Evolutionary conservation across 129 eudicot species (phyloP), one percentile per base, ranked within the genome.

Genomic region (Scalesia atractyloides): DNA sequence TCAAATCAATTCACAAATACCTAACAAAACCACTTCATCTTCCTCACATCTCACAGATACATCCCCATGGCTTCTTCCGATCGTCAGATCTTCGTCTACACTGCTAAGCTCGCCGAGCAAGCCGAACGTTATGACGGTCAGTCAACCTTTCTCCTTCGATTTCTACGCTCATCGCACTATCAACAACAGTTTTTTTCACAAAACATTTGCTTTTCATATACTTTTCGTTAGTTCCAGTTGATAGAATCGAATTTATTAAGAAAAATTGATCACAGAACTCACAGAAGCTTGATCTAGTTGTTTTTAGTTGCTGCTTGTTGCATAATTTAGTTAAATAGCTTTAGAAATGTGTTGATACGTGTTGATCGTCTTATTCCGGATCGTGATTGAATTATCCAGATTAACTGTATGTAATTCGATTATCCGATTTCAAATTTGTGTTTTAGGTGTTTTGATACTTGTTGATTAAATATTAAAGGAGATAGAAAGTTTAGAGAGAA

Each of bases 51-150:
- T 73, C 60, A 68, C 50, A 68, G 73, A 68, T 69, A 69, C 61
- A 76, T 46, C 59, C 19, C 30, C 52, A 69, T 69, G 75, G 81
- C 81, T 36, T 43, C 80, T 66, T 66, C 80, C 57, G 75, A 76
- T 56, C 81, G 81, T 48, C 75, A 76, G 34, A 56, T 59, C 58
- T 76, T 69, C 11, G 81, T 76, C 70, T 76, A 76, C 69, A 76
- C 81, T 48, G 80, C 80, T 68, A 76, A 76, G 39, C 80, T 76
- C 73, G 80, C 74, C 37, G 80, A 76, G 67, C 80, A 76, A 76
- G 81, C 81, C 12, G 81, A 76, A 34, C 81, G 81, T 62, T 76
- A 69, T 24, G 81, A 76, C 53, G 76, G 81, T 76, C 5, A 4
- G 44, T 59, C 18, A 9, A 9, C 10, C 46, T 1, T 8, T 39